Conservation (phyloP, 345 rosid genomes). For the Nasturtium officinale region DNA sequence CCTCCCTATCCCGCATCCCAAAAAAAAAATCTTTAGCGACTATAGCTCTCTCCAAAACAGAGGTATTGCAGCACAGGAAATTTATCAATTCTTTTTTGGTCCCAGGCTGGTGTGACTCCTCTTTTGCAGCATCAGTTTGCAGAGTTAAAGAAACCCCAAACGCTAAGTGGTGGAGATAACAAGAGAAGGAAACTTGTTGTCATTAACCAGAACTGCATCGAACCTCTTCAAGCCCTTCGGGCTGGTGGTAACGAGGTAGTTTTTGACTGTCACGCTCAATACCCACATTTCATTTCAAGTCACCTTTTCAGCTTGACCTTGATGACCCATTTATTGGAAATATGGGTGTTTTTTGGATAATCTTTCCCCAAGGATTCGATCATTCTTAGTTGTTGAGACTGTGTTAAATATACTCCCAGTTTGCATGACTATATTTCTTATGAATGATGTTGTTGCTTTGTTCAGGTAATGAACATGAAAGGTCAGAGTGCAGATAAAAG, state of each 20-base stretch:
- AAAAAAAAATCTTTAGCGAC: slow-evolving; percentile 1
- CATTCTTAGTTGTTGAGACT: neutral
- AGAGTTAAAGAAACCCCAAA: slow-evolving; percentile 51
- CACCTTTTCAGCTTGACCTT: slow-evolving; percentile 12
- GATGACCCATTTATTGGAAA: slow-evolving; percentile 5
- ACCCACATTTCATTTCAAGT: neutral
- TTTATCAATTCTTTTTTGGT: slow-evolving; percentile 1
- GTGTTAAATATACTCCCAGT: neutral
- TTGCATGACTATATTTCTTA: slow-evolving; percentile 1
- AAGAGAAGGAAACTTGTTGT: slow-evolving; percentile 69
- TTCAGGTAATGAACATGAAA: slow-evolving; percentile 64
- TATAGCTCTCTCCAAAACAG: slow-evolving; percentile 20
- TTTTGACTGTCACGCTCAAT: neutral
- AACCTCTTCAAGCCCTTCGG: slow-evolving; percentile 95
- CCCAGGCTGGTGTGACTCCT: slow-evolving; percentile 77
- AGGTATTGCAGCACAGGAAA: neutral
- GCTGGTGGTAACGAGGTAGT: slow-evolving; percentile 67
- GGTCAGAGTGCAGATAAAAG: slow-evolving; percentile 60
- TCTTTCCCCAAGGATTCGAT: neutral
- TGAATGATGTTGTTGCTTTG: neutral
- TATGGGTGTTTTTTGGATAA: neutral
- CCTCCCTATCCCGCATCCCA: neutral
- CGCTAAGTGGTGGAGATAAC: slow-evolving; percentile 42
- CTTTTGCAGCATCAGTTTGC: slow-evolving; percentile 75
- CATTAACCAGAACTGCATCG: slow-evolving; percentile 81